Evolutionary conservation across 768 basidiomycete genomes (phyloP).

Genomic region (Tulasnella sp.): DNA sequence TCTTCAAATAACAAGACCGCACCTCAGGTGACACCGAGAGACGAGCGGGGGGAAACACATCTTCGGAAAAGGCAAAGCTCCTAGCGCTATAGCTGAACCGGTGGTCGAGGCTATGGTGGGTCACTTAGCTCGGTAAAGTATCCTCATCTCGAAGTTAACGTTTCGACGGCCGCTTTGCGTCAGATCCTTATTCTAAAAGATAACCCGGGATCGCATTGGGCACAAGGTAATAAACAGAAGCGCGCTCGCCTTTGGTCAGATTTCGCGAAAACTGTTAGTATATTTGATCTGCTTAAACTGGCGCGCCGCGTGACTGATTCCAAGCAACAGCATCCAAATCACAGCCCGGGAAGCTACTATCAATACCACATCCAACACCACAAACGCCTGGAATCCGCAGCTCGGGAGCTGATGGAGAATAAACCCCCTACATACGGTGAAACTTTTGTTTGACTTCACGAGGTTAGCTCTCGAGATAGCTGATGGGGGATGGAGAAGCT

Average conservation of each 20-base stretch:
- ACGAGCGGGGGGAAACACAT: background rate
- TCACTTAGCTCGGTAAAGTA: background rate
- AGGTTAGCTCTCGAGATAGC: background rate
- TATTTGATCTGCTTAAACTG: background rate
- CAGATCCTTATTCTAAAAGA: background rate
- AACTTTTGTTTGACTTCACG: background rate
- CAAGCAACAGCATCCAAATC: background rate
- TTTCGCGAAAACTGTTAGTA: background rate
- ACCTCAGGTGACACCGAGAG: background rate
- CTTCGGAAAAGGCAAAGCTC: background rate
- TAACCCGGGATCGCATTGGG: background rate
- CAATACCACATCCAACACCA: background rate
- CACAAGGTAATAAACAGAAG: background rate
- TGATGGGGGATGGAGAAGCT: background rate
- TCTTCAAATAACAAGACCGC: background rate
- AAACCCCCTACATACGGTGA: background rate
- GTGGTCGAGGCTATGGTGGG: background rate
- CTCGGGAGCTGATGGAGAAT: background rate
- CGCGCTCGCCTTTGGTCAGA: background rate
- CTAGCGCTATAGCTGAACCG: background rate
- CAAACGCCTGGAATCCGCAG: background rate
- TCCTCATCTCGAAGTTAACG: background rate
- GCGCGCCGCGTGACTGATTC: background rate
- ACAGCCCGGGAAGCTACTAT: background rate
- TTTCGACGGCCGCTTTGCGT: background rate